Evolutionary conservation across 148 eudicot genomes (phyloP).

Genomic region (Oxyria digyna): DNA sequence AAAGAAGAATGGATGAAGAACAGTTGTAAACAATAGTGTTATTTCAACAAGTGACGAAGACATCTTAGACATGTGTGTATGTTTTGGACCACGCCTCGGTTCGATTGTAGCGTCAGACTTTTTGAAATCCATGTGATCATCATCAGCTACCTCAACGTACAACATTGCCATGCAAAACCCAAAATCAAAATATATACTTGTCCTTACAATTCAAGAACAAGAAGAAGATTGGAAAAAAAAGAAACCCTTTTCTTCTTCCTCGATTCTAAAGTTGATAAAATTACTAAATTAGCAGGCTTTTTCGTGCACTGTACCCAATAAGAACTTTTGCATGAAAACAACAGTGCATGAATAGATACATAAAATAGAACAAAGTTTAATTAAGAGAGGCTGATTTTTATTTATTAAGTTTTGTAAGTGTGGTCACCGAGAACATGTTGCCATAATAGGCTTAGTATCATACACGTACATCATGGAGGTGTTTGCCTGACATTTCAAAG

Average conservation of each 20-base stretch:
- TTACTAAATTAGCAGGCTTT: slow-evolving; percentile 6
- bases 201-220: background rate
- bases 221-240: background rate
- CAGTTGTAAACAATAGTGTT: background rate
- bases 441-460: slow-evolving; percentile 3
- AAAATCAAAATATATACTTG: slow-evolving; percentile 1
- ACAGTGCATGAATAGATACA: background rate
- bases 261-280: no score
- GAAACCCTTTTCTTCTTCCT: background rate
- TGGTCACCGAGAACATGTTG: background rate
- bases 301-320: background rate
- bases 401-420: background rate
- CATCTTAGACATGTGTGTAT: background rate
- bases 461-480: background rate
- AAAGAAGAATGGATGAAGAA: background rate
- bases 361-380: background rate
- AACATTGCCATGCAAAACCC: background rate
- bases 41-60: background rate
- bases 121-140: slow-evolving; percentile 3
- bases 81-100: slow-evolving; percentile 2
- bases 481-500: slow-evolving; percentile 6
- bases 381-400: no score
- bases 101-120: background rate
- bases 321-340: slow-evolving; percentile 4
- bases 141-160: background rate